Percentiles rank a stretch among this genome's conserved stretches.
Evolutionary conservation across 306 rosid species (phyloP).

Genomic region (Vigna mungo): DNA sequence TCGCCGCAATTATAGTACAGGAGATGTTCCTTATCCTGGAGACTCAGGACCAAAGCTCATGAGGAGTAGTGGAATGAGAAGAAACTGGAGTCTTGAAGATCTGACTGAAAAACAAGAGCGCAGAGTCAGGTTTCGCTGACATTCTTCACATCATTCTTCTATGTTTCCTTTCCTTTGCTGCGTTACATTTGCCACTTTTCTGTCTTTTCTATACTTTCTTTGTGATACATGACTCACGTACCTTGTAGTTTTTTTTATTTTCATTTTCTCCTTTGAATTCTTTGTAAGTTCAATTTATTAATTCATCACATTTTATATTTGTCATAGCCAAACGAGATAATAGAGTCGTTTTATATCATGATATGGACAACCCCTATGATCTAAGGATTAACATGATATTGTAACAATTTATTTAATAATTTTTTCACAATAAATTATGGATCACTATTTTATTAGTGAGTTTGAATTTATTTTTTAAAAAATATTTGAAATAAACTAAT

Average conservation of each 20-base stretch:
- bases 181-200: slow-evolving; percentile 3
- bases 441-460: no score
- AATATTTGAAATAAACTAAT: no score
- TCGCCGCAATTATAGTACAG: neutral
- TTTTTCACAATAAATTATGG: no score
- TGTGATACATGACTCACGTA: slow-evolving; percentile 17
- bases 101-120: slow-evolving; percentile 43
- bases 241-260: neutral
- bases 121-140: slow-evolving; percentile 37
- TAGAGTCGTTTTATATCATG: neutral
- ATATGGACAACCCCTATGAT: neutral
- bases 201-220: slow-evolving; percentile 22
- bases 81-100: slow-evolving; percentile 92
- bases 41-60: slow-evolving; percentile 56
- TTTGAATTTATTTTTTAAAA: no score
- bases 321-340: no score
- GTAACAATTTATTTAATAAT: no score
- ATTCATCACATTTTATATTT: slow-evolving; percentile 6
- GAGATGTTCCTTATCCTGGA: slow-evolving; percentile 34
- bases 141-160: slow-evolving; percentile 9
- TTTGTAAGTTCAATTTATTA: slow-evolving; percentile 33
- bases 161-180: no score
- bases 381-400: neutral
- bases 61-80: slow-evolving; percentile 83
- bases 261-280: neutral